These are phyloP conservation scores for Teunomyces pallodes DNA, from an alignment of 805 yeast species.

Conservation along the genomic window DNA sequence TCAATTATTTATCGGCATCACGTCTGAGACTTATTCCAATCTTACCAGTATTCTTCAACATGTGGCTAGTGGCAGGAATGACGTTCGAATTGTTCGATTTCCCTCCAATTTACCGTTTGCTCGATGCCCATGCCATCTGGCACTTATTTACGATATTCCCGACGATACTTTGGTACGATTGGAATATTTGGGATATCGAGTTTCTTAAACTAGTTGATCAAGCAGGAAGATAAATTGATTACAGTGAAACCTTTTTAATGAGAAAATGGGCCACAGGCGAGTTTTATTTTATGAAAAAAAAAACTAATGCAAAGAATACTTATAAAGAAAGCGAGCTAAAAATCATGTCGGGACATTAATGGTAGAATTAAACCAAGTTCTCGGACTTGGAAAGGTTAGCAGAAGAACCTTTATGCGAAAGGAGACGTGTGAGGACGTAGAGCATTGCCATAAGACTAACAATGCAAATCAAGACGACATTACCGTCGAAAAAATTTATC, in stretches of 20 bases:
- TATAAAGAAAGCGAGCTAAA: too few relatives aligned
- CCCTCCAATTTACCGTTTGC: constrained; percentile 35
- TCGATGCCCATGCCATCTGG: constrained; percentile 96
- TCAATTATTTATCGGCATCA: constrained; percentile 26
- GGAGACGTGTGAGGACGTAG: neutral
- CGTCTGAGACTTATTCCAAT: constrained; percentile 30
- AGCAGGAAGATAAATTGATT: neutral
- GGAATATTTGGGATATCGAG: constrained; percentile 47
- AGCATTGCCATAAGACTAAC: neutral
- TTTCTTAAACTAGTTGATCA: constrained; percentile 7
- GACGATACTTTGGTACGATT: constrained; percentile 68
- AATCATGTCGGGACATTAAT: neutral
- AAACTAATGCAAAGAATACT: too few relatives aligned
- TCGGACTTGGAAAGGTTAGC: neutral
- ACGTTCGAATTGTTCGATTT: constrained; percentile 37
- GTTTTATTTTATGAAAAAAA: too few relatives aligned
- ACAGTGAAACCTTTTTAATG: too few relatives aligned
- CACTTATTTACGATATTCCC: constrained; percentile 87
- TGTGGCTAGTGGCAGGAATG: constrained; percentile 31
- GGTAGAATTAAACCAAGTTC: neutral
- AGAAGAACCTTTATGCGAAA: neutral
- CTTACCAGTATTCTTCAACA: constrained; percentile 33
- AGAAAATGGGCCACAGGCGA: too few relatives aligned
- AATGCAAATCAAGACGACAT: neutral
- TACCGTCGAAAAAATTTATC: neutral